Conservation (phyloP, 768 basidiomycete genomes). For the Naganishia randhawae region DNA sequence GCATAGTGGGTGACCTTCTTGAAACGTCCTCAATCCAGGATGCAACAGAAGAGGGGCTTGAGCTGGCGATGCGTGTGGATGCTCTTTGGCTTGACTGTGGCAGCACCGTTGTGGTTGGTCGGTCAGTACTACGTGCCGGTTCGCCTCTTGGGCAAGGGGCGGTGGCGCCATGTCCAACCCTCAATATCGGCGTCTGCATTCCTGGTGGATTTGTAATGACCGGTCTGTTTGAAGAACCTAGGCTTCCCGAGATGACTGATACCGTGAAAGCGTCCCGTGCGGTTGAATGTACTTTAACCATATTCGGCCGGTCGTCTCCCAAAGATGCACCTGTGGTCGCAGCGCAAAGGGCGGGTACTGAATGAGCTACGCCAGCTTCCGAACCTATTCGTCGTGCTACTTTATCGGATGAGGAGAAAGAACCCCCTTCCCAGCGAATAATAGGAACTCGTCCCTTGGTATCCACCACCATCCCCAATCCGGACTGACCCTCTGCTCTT, state of each 20-base stretch:
- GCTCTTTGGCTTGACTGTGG: neutral
- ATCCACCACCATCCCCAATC: constrained; percentile 10
- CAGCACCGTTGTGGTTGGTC: neutral
- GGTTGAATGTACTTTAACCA: neutral
- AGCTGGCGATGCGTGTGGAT: neutral
- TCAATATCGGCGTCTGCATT: neutral
- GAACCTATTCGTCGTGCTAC: neutral
- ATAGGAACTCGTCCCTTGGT: neutral
- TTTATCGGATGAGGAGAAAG: neutral
- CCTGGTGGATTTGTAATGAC: neutral
- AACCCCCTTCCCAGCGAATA: neutral
- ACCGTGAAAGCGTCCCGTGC: neutral
- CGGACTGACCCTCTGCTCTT: neutral
- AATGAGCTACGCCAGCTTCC: too few relatives aligned
- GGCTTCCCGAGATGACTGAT: neutral
- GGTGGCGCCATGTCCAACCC: neutral
- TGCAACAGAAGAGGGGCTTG: neutral
- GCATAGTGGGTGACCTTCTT: neutral
- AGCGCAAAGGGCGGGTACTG: too few relatives aligned
- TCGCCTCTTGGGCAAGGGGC: neutral
- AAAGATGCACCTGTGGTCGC: too few relatives aligned
- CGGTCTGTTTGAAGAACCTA: neutral
- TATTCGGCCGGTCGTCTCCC: neutral
- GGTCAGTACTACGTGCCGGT: neutral
- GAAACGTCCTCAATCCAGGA: neutral